These are phyloP conservation scores for Cercospora nicotianae DNA, from an alignment of 2,329 filamentous ascomycete genomes.

Conservation along the genomic window DNA sequence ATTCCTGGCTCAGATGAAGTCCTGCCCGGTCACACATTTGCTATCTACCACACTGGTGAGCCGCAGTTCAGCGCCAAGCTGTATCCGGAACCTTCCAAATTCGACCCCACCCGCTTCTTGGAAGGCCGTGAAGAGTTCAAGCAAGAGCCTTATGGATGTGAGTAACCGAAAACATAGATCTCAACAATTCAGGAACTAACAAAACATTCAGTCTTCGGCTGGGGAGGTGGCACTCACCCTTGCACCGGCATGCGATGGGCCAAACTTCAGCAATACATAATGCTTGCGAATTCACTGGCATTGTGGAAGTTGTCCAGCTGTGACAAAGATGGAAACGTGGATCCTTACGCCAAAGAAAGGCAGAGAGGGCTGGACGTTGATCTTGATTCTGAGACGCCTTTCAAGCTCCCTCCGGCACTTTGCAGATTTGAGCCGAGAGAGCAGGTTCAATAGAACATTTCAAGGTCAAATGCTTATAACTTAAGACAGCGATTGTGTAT, in stretches of 20 bases:
- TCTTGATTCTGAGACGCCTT: not conserved
- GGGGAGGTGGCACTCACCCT: slow-evolving; percentile 42
- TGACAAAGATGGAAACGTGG: slow-evolving; percentile 6
- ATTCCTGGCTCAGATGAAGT: slow-evolving; percentile 37
- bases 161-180: not conserved
- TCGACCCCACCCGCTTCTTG: slow-evolving; percentile 13
- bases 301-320: slow-evolving; percentile 13
- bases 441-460: not conserved
- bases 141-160: slow-evolving; percentile 25
- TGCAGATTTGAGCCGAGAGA: not conserved
- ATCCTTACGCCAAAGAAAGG: not conserved
- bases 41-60: slow-evolving; percentile 30
- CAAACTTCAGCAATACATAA: slow-evolving; percentile 52
- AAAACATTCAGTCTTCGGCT: slow-evolving; percentile 8
- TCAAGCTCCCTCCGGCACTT: not conserved
- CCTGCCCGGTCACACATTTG: slow-evolving; percentile 29
- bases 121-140: slow-evolving; percentile 25
- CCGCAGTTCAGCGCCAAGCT: slow-evolving; percentile 29
- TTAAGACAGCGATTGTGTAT: not conserved
- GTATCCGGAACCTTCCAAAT: slow-evolving; percentile 27
- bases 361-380: not conserved
- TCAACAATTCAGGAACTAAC: no score
- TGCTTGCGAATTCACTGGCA: slow-evolving; percentile 40
- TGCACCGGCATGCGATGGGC: slow-evolving; percentile 47
- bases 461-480: not conserved